A percentile compares a stretch with the other conserved stretches of the same genome.
Conservation (phyloP, 176 grass and related monocot genomes). For the Chloris gayana region DNA sequence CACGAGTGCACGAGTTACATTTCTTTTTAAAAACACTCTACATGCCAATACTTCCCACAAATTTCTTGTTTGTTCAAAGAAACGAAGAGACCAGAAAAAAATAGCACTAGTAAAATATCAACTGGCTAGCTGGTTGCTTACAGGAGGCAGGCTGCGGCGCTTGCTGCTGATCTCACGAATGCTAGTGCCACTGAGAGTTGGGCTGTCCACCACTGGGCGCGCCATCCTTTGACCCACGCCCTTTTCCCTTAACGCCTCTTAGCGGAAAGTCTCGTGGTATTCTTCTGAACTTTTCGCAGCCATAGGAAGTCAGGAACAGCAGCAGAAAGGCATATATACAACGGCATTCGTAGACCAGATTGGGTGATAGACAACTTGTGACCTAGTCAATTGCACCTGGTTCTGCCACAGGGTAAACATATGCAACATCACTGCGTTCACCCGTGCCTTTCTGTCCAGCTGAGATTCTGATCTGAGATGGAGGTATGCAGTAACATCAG, state of each 20-base stretch:
- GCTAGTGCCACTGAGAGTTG: background rate
- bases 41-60: background rate
- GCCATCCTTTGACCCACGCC: background rate
- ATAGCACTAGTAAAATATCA: background rate
- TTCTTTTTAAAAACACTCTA: background rate
- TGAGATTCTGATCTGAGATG: background rate
- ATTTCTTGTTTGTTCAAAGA: background rate
- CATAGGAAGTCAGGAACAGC: background rate
- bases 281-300: background rate
- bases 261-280: background rate
- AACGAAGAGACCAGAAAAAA: background rate
- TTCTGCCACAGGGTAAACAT: background rate
- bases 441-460: constrained; percentile 35
- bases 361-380: background rate
- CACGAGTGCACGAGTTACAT: background rate
- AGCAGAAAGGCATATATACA: background rate
- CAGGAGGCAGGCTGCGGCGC: background rate
- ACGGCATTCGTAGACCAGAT: background rate
- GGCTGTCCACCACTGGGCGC: background rate
- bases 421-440: background rate
- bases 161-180: background rate
- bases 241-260: background rate
- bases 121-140: background rate
- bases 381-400: background rate
- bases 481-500: background rate